These are phyloP conservation scores for Trichosporon asahii DNA, from an alignment of 1,284 basidiomycete genomes.

Conservation along the genomic window DNA sequence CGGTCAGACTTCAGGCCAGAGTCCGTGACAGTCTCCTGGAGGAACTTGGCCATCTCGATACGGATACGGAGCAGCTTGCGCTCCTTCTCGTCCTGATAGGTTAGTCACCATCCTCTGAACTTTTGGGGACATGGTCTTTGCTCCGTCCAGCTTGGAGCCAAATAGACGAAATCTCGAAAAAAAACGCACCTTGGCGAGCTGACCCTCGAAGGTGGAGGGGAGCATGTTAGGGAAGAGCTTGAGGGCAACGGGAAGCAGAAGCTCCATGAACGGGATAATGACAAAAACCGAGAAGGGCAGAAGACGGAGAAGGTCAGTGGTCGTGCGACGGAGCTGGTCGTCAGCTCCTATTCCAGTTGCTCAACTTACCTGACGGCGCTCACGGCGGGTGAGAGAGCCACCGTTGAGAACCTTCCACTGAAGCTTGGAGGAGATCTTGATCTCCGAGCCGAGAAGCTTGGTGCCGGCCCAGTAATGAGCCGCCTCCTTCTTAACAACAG, in stretches of 20 bases:
- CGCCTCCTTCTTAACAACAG: slow-evolving; percentile 91
- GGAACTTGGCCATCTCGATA: slow-evolving; percentile 98
- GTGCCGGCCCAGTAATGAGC: slow-evolving; percentile 97
- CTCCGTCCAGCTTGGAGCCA: not conserved
- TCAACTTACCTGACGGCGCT: slow-evolving; percentile 76
- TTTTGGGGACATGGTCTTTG: not conserved
- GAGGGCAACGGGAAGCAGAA: slow-evolving; percentile 92
- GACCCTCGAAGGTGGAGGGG: slow-evolving; percentile 96
- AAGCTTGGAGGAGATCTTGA: slow-evolving; percentile 81
- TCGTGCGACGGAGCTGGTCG: slow-evolving; percentile 80
- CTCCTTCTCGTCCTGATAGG: slow-evolving; percentile 84
- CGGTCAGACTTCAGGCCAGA: slow-evolving; percentile 87
- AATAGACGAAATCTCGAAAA: not conserved
- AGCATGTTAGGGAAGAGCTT: slow-evolving; percentile 99
- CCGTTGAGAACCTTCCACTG: slow-evolving; percentile 92
- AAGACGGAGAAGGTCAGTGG: slow-evolving; percentile 83
- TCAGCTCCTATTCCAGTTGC: not conserved
- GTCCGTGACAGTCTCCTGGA: slow-evolving; percentile 94
- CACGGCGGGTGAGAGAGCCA: slow-evolving; percentile 83
- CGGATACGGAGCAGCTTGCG: slow-evolving; percentile 91
- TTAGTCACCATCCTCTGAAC: not conserved
- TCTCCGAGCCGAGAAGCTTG: slow-evolving; percentile 91
- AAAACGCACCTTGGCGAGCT: slow-evolving; percentile 73
- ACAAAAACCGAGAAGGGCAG: slow-evolving; percentile 95
- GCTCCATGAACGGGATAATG: slow-evolving; percentile 96